A percentile compares a stretch with the other conserved stretches of the same genome.
Evolutionary conservation across 2,329 filamentous ascomycete species (phyloP).

Genomic region (Beauveria brongniartii): DNA sequence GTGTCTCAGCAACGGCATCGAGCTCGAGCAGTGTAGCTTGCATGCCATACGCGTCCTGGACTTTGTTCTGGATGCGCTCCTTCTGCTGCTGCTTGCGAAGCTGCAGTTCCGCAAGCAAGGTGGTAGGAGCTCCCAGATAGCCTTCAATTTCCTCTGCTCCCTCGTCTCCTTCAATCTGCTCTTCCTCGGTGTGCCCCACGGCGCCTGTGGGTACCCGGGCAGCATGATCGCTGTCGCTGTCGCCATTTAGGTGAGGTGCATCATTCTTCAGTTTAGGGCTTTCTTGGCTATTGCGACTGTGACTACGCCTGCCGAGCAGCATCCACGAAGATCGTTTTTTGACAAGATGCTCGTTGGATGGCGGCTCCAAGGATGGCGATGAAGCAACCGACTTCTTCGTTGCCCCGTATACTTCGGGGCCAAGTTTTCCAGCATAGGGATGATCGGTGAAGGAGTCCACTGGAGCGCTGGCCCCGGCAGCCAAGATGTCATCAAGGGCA

Average conservation of each 20-base stretch:
- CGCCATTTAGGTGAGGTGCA: not conserved
- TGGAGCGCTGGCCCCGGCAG: conserved; percentile 80
- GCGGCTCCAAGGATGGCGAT: conserved; percentile 18
- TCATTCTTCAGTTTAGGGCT: conserved; percentile 17
- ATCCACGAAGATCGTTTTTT: conserved; percentile 44
- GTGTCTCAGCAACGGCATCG: conserved; percentile 80
- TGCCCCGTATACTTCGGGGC: conserved; percentile 64
- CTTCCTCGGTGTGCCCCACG: conserved; percentile 15
- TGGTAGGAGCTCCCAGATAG: conserved; percentile 71
- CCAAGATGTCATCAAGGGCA: conserved; percentile 84
- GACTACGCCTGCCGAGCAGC: conserved; percentile 35
- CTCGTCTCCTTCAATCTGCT: conserved; percentile 29
- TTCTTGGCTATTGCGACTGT: conserved; percentile 22
- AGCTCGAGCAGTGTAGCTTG: conserved; percentile 85
- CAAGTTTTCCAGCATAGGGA: conserved; percentile 67
- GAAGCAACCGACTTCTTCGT: conserved; percentile 38
- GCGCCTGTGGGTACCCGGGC: conserved; percentile 12
- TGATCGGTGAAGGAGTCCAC: conserved; percentile 90
- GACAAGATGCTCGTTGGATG: conserved; percentile 18
- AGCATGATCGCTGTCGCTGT: conserved; percentile 12
- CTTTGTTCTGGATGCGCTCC: conserved; percentile 57
- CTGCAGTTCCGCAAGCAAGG: conserved; percentile 84
- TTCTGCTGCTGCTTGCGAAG: conserved; percentile 85
- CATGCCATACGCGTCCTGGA: conserved; percentile 58
- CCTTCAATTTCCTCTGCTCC: conserved; percentile 39